phyloP scores from a whole-genome alignment of 305 asterid species.

The Solanum hybrid region DNA sequence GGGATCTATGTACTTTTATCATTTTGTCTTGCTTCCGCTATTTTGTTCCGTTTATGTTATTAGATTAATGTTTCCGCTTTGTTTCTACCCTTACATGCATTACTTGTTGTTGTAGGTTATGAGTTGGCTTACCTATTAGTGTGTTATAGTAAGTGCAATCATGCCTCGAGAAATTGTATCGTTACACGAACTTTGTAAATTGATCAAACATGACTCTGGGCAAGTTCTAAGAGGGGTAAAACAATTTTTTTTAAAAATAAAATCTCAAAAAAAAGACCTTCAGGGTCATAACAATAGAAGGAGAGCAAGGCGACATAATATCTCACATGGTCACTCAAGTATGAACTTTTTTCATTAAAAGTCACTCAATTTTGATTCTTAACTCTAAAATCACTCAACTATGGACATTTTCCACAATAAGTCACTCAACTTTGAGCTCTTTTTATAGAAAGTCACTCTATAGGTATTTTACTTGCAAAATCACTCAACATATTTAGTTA shows the following conservation, averaged over 20 bases:
- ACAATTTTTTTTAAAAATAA: neutral
- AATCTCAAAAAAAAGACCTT: neutral
- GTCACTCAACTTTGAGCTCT: neutral
- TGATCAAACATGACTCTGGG: neutral
- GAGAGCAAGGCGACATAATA: neutral
- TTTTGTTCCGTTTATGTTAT: no score
- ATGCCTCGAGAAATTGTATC: no score
- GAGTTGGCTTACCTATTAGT: neutral
- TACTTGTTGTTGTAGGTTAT: neutral
- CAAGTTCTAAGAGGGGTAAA: neutral
- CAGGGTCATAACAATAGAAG: neutral
- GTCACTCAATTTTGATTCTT: neutral
- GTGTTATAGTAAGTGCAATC: neutral
- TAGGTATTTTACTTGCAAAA: neutral
- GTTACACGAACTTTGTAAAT: neutral
- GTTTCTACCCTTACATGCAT: neutral
- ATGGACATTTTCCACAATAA: neutral
- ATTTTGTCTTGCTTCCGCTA: neutral
- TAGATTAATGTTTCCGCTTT: neutral
- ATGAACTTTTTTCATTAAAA: neutral
- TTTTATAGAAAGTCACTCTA: neutral
- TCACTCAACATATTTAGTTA: neutral
- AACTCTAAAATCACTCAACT: neutral
- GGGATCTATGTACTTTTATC: neutral
- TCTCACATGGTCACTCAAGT: neutral